Conservation (phyloP, 805 yeast species). For the Ogataea methylovora region DNA sequence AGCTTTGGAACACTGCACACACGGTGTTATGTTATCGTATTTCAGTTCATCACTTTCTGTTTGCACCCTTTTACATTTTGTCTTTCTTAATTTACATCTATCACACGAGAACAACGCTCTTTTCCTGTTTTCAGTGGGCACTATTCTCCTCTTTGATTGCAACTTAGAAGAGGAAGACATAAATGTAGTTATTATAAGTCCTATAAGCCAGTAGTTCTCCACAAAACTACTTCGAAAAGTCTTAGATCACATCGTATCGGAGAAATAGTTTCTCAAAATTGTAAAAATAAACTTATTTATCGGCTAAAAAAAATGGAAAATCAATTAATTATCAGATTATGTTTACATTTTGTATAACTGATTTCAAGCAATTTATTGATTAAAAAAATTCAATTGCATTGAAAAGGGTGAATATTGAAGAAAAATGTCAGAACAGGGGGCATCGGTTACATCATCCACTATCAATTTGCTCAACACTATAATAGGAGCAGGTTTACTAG, state of each 20-base stretch:
- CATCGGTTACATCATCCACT: slow-evolving; percentile 51
- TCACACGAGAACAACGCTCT: slow-evolving; percentile 39
- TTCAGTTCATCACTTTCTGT: slow-evolving; percentile 18
- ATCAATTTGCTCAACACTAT: slow-evolving; percentile 69
- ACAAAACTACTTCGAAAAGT: no score
- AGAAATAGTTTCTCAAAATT: no score
- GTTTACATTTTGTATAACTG: no score
- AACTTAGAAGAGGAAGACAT: slow-evolving; percentile 3
- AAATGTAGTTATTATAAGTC: no score
- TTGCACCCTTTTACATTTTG: slow-evolving; percentile 31
- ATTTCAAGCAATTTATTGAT: no score
- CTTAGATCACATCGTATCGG: no score
- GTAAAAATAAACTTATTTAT: no score
- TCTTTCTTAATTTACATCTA: slow-evolving; percentile 35
- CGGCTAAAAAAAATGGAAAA: no score
- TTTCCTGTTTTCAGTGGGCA: slow-evolving; percentile 29
- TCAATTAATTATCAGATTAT: no score
- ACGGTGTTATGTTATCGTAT: slow-evolving; percentile 32
- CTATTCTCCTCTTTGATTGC: slow-evolving; percentile 26
- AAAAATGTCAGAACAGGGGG: slow-evolving; percentile 14
- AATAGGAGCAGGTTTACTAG: slow-evolving; percentile 73
- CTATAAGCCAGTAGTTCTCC: no score
- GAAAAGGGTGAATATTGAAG: no score
- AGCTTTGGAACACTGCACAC: slow-evolving; percentile 29
- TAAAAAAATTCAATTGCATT: no score